Evolutionary conservation across 768 basidiomycete species (phyloP).

Genomic region (Clathrus columnatus): DNA sequence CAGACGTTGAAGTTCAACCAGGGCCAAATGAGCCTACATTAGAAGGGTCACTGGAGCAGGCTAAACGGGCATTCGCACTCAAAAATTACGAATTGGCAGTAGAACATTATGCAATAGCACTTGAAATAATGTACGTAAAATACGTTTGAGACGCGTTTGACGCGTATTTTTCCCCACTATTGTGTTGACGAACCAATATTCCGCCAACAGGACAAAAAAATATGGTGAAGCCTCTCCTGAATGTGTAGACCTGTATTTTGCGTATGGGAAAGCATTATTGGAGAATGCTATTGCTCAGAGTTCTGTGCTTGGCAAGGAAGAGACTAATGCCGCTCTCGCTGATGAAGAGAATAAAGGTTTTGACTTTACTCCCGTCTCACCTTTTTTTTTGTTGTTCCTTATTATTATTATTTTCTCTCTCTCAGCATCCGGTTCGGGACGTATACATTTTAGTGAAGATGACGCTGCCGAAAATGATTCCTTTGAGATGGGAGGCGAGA

Average conservation of each 20-base stretch:
- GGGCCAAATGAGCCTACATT: constrained; percentile 21
- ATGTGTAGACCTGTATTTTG: constrained; percentile 80
- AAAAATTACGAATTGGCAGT: constrained; percentile 80
- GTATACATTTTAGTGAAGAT: constrained; percentile 73
- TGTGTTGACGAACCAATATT: not conserved
- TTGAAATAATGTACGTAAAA: constrained; percentile 71
- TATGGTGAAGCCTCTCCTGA: constrained; percentile 76
- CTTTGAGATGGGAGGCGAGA: constrained; percentile 24
- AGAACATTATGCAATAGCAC: constrained; percentile 73
- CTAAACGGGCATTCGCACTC: constrained; percentile 83
- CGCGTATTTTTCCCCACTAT: not conserved
- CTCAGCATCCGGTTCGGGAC: constrained; percentile 26
- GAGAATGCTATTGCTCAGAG: constrained; percentile 85
- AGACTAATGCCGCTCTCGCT: constrained; percentile 43
- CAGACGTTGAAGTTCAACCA: not conserved
- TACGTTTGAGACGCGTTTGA: constrained; percentile 11
- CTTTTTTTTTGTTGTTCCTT: not conserved
- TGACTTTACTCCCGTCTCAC: constrained; percentile 3
- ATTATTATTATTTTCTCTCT: constrained; percentile 12
- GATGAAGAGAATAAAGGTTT: constrained; percentile 33
- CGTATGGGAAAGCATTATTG: constrained; percentile 87
- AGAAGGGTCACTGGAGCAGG: constrained; percentile 62
- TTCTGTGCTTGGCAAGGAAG: constrained; percentile 81
- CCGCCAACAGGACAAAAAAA: constrained; percentile 50
- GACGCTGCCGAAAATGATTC: constrained; percentile 27